Evolutionary conservation across 768 basidiomycete genomes (phyloP), one percentile per base, ranked within the genome.

Genomic region (Macrolepiota dolichaula): DNA sequence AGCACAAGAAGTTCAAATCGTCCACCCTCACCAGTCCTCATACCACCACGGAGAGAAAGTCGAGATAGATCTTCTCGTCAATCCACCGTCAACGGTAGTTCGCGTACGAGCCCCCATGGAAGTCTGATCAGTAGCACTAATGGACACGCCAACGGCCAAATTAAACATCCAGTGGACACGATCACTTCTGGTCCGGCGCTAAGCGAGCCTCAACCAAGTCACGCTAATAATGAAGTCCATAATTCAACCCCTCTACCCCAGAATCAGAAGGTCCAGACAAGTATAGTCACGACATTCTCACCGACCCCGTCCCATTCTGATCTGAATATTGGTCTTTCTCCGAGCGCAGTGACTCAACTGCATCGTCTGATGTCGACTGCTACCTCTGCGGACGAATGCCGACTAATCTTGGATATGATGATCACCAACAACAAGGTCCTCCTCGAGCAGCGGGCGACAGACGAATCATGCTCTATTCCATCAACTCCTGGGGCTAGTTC

Each of bases 351-450:
- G 25, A 74, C 78, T 11, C 87, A 92, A 54, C 82, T 96, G 75
- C 86, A 89, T 35, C 78, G 79, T 19, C 77, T 91, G 59, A 73
- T 96, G 17, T 72, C 81, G 9, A 82, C 76, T 53, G 92, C 94
- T 13, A 88, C 88, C 1, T 85, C 81, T 46, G 89, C 83, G 50
- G 86, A 88, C 62, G 94, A 96, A 76, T 94, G 93, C 69, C 89
- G 91, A 54, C 77, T 95, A 46, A 85, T 96, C 59, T 79, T 94
- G 29, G 88, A 92, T 64, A 90, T 93, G 78, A 89, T 91, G 74
- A 76, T 96, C 61, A 80, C 85, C 12, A 85, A 85, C 64, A 80
- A 80, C 55, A 85, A 84, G 17, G 79, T 79, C 47, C 56, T 73
- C 22, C 62, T 63, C 57, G 74, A 76, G 35, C 63, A 70, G 25